Base-by-base conservation (phyloP, 2,329 filamentous ascomycete genomes). In the Aspergillus persii region DNA sequence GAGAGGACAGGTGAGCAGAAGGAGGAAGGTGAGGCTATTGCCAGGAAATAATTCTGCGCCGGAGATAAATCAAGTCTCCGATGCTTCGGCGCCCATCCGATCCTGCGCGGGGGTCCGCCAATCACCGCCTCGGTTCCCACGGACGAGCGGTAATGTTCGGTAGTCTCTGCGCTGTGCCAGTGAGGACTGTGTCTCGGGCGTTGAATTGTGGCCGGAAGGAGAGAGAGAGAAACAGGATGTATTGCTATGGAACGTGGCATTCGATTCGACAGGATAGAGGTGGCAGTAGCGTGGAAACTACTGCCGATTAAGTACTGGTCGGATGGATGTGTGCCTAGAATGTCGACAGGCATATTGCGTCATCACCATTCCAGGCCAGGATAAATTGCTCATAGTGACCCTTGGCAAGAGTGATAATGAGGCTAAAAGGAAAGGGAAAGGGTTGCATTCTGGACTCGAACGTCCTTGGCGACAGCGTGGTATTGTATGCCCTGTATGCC, bases 41-140 rank as follows among this genome's bases (percentile, higher is more conserved):
- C 36, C 48, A 58, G 50, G 50, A 53, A 57, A 36, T 54, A 54
- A 58, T 67, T 65, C 63, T 66, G 66, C 63, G 54, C 61, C 69
- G 71, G 71, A 67, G 66, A 68, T 70, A 73, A 67, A 74, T 72
- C 68, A 72, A 68, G 66, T 58, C 70, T 59, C 71, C 71, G 70
- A 73, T 57, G 63, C 50, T 41, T 41, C 49, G 44, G 44, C 44
- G 26, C 18, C 44, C 18, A 26, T 49, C 53, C 33, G 53, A 36
- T 39, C 50, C 23, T 41, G 44, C 23, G 30, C 55, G 18, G 59
- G 58, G 60, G 51, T 63, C 51, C 59, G 29, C 71, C 71, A 74
- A 74, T 74, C 67, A 74, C 9, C 52, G 26, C 4, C 65, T 74
- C 70, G 71, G 71, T 65, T 72, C 53, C 39, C 36, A 55, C 59